A percentile compares a stretch with the other conserved stretches of the same genome.
These are phyloP conservation scores for Sicyos baderoa DNA, from an alignment of 306 rosid species.

Conservation along the genomic window DNA sequence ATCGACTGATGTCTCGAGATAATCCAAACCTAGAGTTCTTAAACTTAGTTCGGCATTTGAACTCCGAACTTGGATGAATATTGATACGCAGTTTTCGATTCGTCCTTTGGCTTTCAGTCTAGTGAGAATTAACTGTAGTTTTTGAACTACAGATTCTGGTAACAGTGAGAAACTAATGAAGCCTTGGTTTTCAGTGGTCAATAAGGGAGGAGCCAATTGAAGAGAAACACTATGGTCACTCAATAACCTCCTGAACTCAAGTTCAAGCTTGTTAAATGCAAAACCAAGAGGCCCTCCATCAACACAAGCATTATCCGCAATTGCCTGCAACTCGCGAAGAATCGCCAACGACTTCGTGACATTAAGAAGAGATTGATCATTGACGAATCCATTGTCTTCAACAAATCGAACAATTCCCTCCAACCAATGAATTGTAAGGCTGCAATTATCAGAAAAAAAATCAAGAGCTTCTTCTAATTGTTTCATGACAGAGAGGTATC, in stretches of 20 bases:
- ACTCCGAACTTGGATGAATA: conserved; percentile 51
- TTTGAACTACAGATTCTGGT: conserved; percentile 31
- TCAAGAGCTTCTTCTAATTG: conserved; percentile 61
- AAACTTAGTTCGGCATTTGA: conserved; percentile 42
- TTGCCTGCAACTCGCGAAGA: conserved; percentile 41
- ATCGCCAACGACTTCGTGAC: conserved; percentile 41
- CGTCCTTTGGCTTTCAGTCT: conserved; percentile 44
- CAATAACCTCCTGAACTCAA: conserved; percentile 47
- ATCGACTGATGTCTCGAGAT: conserved; percentile 38
- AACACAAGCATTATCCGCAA: conserved; percentile 28
- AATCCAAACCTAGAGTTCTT: conserved; percentile 54
- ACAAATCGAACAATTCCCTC: conserved; percentile 36
- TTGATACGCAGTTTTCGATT: conserved; percentile 38
- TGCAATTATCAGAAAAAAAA: conserved; percentile 61
- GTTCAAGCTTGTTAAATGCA: conserved; percentile 60
- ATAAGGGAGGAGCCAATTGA: conserved; percentile 31
- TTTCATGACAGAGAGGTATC: conserved; percentile 39
- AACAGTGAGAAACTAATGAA: conserved; percentile 22
- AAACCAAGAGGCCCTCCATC: conserved; percentile 62
- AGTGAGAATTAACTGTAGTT: conserved; percentile 44
- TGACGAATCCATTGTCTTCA: conserved; percentile 29
- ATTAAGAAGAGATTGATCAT: conserved; percentile 33
- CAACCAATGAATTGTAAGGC: conserved; percentile 57
- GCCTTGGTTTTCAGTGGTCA: conserved; percentile 22
- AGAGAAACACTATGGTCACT: conserved; percentile 32